Base-by-base conservation (phyloP, 1,284 basidiomycete genomes). In the Rhodotorula sp. region DNA sequence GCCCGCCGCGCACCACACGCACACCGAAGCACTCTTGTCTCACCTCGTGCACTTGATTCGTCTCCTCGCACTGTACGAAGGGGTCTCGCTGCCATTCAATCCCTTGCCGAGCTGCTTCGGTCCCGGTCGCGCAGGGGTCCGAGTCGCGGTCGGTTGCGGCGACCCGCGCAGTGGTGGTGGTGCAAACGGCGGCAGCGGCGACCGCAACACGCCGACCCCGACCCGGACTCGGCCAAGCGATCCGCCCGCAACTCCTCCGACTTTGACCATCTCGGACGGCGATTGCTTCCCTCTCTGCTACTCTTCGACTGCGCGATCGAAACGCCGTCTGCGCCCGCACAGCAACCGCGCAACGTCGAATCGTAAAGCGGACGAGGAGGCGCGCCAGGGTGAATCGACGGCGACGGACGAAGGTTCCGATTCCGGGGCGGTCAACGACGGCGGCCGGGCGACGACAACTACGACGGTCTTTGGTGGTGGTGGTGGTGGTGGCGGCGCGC, bases 1-100 rank as follows among this genome's bases (percentile, higher is more conserved):
- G 43, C 28, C 28, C 28, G 28, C 28, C 28, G 28, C 28, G 28
- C 28, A 28, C 3, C n/a, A 26, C 54, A 26, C 54, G 14, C 54
- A 55, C 26, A 59, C 73, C 66, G 67, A 70, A 28, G 65, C 74
- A 2, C 31, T 69, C 16, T 63, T 75, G 10, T 59, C 62, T 1
- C 62, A 73, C 56, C 63, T 73, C 34, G 5, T 45, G 1, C 69
- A 73, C 50, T 60, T 75, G 28, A 56, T 48, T 1, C 61, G 69
- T n/a, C 59, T 75, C 43, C 31, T 75, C 31, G 74, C 74, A 12
- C 49, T 73, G 18, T 75, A 75, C 63, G 62, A 67, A 34, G 55
- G 60, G 10, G 57, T 61, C 31, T 7, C 43, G 3, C 63, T 75
- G 18, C 74, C 74, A 5, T 73, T 63, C 62, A 48, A 61, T 7